Percentiles rank a stretch among this genome's conserved stretches.
Evolutionary conservation across 495 filamentous ascomycete genomes (phyloP).

Genomic region (Aspergillus sparsus): DNA sequence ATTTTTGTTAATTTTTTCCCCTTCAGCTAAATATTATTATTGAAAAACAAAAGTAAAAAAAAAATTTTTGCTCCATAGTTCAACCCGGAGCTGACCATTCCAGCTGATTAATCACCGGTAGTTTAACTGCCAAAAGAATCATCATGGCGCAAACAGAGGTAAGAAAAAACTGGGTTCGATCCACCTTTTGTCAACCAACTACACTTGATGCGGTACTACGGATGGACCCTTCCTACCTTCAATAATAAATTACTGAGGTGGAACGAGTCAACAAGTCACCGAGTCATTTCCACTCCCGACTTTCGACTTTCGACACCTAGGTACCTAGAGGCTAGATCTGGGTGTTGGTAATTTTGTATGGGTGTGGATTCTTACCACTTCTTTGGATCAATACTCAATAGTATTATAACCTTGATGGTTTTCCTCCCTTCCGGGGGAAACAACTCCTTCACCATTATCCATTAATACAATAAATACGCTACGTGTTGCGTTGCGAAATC

Average conservation of each 20-base stretch:
- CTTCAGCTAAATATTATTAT: neutral
- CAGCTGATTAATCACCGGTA: constrained; percentile 10
- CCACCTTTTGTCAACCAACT: constrained; percentile 11
- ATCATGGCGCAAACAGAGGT: neutral
- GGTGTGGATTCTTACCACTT: too few relatives aligned
- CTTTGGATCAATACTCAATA: constrained; percentile 1
- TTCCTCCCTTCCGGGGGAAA: neutral
- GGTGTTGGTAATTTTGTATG: neutral
- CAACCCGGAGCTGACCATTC: neutral
- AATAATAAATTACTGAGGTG: constrained; percentile 7
- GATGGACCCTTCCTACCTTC: constrained; percentile 4
- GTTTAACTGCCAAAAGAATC: constrained; percentile 3
- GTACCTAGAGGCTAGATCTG: neutral
- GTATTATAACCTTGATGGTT: neutral
- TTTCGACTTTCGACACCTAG: too few relatives aligned
- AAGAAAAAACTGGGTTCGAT: constrained; percentile 14
- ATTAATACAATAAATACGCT: neutral
- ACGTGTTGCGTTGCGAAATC: constrained; percentile 4
- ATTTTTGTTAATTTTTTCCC: neutral
- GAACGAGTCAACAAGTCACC: constrained; percentile 11
- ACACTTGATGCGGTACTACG: constrained; percentile 2
- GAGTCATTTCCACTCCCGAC: constrained; percentile 4
- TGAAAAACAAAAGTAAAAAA: neutral
- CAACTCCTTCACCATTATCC: neutral
- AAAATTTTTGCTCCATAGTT: neutral